Evolutionary conservation across 768 basidiomycete species (phyloP).

Genomic region (Clavaria fumosa): DNA sequence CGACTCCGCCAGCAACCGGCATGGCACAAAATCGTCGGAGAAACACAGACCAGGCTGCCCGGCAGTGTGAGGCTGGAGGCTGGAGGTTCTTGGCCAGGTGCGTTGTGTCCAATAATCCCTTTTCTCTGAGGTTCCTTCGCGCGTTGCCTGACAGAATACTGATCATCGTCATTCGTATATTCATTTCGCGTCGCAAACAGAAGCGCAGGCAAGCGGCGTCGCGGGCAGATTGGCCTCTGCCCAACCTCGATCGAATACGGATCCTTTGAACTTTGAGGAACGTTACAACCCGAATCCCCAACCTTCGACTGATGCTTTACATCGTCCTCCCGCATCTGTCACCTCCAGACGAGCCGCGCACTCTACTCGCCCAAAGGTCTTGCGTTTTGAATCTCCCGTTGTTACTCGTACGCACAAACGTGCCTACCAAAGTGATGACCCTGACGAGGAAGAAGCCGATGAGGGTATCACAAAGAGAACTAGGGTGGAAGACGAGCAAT

Average conservation of each 20-base stretch:
- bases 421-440: slow-evolving; percentile 27
- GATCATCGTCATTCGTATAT: no score
- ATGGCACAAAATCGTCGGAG: slow-evolving; percentile 20
- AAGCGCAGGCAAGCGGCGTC: slow-evolving; percentile 16
- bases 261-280: slow-evolving; percentile 20
- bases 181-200: slow-evolving; percentile 19
- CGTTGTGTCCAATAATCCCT: no score
- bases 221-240: not conserved
- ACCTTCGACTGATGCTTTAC: no score
- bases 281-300: slow-evolving; percentile 23
- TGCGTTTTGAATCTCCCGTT: no score
- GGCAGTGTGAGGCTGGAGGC: no score
- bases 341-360: slow-evolving; percentile 11
- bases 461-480: slow-evolving; percentile 42
- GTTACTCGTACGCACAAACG: slow-evolving; percentile 25
- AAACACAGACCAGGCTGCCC: slow-evolving; percentile 22
- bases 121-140: no score
- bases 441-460: slow-evolving; percentile 25
- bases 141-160: no score
- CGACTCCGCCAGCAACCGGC: slow-evolving; percentile 34
- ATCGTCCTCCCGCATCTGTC: slow-evolving; percentile 7
- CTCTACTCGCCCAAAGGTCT: slow-evolving; percentile 20
- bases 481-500: slow-evolving; percentile 33
- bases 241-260: slow-evolving; percentile 6
- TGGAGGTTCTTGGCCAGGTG: no score